Base-by-base conservation (phyloP, 148 eudicot species). In the Rhododendron molle region DNA sequence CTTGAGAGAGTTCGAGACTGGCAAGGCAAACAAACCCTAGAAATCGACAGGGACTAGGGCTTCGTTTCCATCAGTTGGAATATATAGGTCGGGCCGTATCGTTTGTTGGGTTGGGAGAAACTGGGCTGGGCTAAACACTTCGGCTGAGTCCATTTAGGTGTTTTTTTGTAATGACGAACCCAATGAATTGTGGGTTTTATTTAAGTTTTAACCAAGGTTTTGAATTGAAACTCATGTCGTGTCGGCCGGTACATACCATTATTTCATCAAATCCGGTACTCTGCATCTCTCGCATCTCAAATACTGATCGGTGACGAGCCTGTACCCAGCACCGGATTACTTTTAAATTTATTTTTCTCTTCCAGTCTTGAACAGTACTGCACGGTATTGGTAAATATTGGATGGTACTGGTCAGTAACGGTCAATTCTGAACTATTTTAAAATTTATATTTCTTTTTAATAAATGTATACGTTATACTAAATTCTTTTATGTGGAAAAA, bases 1-100 rank as follows among this genome's bases (percentile, higher is more conserved):
- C 40, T 13, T 16, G 69, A 23, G 21, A 7, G 40, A 26, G 85
- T 20, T 58, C 18, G 78, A 71, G 40, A 49, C 26, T 6, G 47
- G 20, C 78, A 28, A 71, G 47, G 20, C 78, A 28, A 71, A 23
- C 8, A 71, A 83, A 83, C 34, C 85, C 85, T 72, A 38, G 52
- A 32, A 69, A 71, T 40, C 38, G 43, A 43, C 13, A 16, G 56
- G 40, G 9, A 49, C 74, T 47, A 71, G 78, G 78, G 85, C 23
- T 46, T 83, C 78, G 20, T 30, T 71, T 71, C 44, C 30, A 2
- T 28, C 43, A 16, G 13, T 6, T 23, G 3, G 21, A 15, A 46
- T 71, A 83, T 71, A 46, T 43, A 30, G 10, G 44, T 83, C 77
- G 40, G 43, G 58, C 84, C 44, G 52, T 44, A 0, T 32, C 7